A percentile compares a stretch with the other conserved stretches of the same genome.
Conservation (phyloP, 169 alveolate species). For the Neospora caninum region DNA sequence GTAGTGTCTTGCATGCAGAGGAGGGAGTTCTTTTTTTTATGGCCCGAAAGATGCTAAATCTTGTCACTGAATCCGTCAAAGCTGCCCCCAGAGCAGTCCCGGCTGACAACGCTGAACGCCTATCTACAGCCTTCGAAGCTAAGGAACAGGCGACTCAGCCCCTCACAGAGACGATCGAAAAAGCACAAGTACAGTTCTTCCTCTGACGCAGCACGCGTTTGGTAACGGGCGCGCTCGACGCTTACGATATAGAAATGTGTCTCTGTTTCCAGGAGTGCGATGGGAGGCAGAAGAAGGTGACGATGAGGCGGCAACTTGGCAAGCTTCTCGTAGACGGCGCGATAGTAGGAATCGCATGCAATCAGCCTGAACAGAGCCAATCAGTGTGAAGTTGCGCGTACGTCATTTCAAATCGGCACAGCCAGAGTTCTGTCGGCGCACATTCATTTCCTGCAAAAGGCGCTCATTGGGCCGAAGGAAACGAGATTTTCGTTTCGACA, state of each 20-base stretch:
- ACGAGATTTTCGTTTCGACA: neutral
- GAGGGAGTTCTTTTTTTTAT: too few species aligned
- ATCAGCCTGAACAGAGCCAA: slow-evolving; percentile 18
- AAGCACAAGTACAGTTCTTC: neutral
- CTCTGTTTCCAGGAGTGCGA: slow-evolving; percentile 69
- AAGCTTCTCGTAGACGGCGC: slow-evolving; percentile 44
- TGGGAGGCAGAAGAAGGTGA: slow-evolving; percentile 49
- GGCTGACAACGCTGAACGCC: too few species aligned
- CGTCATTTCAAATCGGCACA: neutral
- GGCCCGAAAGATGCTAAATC: too few species aligned
- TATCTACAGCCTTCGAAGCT: too few species aligned
- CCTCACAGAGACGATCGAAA: neutral
- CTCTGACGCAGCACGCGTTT: too few species aligned
- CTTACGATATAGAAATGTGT: slow-evolving; percentile 69
- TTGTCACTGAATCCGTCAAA: too few species aligned
- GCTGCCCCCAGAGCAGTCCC: too few species aligned
- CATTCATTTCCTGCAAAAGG: neutral
- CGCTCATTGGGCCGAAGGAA: neutral
- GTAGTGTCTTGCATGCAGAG: too few species aligned
- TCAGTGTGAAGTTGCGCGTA: neutral
- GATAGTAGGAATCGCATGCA: slow-evolving; percentile 47
- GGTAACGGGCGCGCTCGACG: neutral
- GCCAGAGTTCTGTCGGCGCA: neutral
- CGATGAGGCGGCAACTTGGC: slow-evolving; percentile 50
- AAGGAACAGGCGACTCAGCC: neutral